Conservation (phyloP, 2,329 filamentous ascomycete species). For the Curvularia hawaiiensis region DNA sequence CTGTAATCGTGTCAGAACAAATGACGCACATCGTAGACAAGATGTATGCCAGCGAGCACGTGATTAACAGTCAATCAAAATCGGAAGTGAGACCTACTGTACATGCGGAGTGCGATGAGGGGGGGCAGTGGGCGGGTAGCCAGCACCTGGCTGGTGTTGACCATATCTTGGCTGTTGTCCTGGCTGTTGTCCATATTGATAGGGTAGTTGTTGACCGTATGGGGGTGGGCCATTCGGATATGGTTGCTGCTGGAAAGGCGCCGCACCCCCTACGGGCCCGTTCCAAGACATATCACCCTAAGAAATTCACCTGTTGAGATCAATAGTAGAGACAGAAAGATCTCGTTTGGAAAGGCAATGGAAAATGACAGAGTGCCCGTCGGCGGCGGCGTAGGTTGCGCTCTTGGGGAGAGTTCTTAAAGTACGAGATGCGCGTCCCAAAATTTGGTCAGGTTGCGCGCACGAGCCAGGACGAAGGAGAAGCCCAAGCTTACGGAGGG, state of each 20-base stretch:
- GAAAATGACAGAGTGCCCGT: constrained; percentile 9
- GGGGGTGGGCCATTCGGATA: constrained; percentile 35
- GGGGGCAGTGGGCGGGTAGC: constrained; percentile 30
- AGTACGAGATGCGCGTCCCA: constrained; percentile 27
- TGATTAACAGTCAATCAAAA: constrained; percentile 1
- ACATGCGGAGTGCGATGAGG: constrained; percentile 35
- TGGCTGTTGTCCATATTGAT: constrained; percentile 41
- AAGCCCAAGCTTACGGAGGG: constrained; percentile 20
- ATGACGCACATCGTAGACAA: not conserved
- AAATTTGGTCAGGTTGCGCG: constrained; percentile 33
- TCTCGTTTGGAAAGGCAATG: not conserved
- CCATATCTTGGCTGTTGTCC: constrained; percentile 36
- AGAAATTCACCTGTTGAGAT: constrained; percentile 5
- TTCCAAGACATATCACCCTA: constrained; percentile 45
- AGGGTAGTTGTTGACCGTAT: constrained; percentile 36
- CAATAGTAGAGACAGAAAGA: constrained; percentile 3
- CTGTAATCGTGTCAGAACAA: constrained; percentile 30
- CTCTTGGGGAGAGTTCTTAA: constrained; percentile 20
- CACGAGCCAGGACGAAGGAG: constrained; percentile 35
- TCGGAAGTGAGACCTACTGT: constrained; percentile 35
- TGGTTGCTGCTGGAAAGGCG: constrained; percentile 42
- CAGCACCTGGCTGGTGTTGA: constrained; percentile 36
- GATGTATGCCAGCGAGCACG: not conserved
- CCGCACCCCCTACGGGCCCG: constrained; percentile 39
- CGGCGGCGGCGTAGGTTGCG: constrained; percentile 10